Conservation (phyloP, 306 rosid species). For the Rosa persica region DNA sequence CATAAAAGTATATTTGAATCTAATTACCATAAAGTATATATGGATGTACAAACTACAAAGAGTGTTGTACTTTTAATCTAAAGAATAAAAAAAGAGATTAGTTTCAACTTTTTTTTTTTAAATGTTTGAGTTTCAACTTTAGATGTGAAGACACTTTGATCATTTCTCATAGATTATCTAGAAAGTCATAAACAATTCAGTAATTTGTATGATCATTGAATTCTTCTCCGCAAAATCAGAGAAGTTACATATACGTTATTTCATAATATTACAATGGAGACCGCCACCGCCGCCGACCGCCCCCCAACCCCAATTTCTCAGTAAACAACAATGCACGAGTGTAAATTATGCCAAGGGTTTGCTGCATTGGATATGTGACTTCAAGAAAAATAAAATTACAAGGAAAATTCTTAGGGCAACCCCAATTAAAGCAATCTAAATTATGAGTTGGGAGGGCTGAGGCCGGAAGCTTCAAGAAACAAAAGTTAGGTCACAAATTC, state of each 20-base stretch:
- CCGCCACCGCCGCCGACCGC: not conserved
- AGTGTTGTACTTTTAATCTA: not conserved
- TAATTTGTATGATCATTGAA: not conserved
- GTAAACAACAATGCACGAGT: not conserved
- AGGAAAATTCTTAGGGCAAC: too few species aligned
- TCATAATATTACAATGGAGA: not conserved
- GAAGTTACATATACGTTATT: not conserved
- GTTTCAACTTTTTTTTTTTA: too few species aligned
- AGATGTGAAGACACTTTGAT: not conserved
- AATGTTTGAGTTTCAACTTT: not conserved
- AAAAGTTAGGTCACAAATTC: not conserved
- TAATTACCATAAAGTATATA: too few species aligned
- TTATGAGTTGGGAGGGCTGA: too few species aligned
- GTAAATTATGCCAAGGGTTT: not conserved
- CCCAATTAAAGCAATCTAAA: too few species aligned
- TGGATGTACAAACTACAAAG: not conserved
- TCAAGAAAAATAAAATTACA: not conserved
- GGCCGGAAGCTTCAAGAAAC: not conserved
- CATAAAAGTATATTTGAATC: too few species aligned
- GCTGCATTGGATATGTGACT: constrained; percentile 15
- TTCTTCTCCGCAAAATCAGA: not conserved
- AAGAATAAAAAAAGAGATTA: too few species aligned
- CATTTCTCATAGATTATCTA: not conserved
- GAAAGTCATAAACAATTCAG: not conserved
- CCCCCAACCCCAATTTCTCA: not conserved